Conservation (phyloP, 495 filamentous ascomycete genomes). For the Daldinia childiae region DNA sequence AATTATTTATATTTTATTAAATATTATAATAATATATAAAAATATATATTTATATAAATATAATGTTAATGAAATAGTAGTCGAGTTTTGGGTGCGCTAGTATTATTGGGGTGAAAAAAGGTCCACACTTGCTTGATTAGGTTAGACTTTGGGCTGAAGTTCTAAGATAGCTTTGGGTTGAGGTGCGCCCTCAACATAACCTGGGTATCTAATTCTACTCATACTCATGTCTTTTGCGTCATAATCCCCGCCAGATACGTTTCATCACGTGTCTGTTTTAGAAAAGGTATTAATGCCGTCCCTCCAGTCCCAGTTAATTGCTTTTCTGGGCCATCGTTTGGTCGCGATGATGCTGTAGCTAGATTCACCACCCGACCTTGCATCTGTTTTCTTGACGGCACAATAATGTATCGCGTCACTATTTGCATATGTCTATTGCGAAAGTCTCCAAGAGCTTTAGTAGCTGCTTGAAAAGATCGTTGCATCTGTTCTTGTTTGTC, state of each 20-base stretch:
- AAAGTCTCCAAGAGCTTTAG: constrained; percentile 81
- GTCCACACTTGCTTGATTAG: too few relatives aligned
- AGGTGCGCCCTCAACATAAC: too few relatives aligned
- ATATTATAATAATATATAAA: too few relatives aligned
- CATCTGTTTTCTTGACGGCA: constrained; percentile 60
- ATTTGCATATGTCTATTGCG: constrained; percentile 92
- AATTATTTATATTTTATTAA: too few relatives aligned
- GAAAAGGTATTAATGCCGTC: constrained; percentile 88
- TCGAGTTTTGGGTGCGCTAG: too few relatives aligned
- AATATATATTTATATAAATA: too few relatives aligned
- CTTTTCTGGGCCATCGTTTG: constrained; percentile 46
- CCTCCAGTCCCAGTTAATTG: constrained; percentile 88
- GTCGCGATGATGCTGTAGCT: constrained; percentile 62
- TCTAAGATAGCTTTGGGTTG: too few relatives aligned
- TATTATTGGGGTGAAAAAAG: too few relatives aligned
- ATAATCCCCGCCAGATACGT: constrained; percentile 78
- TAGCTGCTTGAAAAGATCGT: constrained; percentile 80
- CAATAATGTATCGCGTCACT: constrained; percentile 91
- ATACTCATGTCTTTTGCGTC: background rate
- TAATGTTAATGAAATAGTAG: too few relatives aligned
- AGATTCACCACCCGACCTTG: constrained; percentile 63
- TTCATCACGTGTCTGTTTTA: constrained; percentile 95
- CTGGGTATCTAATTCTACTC: background rate
- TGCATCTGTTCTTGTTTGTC: constrained; percentile 65
- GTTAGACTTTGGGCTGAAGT: too few relatives aligned